These are phyloP conservation scores for Rhynchospora pubera DNA, from an alignment of 176 grass and related monocot genomes.

Conservation along the genomic window DNA sequence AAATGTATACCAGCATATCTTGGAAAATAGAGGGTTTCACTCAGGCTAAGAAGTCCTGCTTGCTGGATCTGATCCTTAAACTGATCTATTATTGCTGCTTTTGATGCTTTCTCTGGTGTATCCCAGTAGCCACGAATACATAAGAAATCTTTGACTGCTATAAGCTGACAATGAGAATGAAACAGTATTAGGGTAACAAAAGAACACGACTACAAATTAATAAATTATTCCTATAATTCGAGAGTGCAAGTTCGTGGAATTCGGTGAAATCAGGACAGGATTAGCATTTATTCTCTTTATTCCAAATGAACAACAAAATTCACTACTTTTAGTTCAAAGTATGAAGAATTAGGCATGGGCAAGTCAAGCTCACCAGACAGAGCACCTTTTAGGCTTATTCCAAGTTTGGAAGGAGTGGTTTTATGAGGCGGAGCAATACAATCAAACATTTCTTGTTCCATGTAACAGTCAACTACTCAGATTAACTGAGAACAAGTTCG, in stretches of 20 bases:
- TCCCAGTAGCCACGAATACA: conserved; percentile 89
- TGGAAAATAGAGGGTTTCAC: conserved; percentile 51
- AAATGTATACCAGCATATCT: conserved; percentile 40
- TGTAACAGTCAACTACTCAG: neutral
- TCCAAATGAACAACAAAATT: neutral
- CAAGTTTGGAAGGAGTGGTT: neutral
- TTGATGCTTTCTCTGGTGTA: conserved; percentile 50
- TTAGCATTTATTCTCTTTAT: neutral
- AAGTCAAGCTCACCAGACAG: neutral
- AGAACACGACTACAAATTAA: neutral
- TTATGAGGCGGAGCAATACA: neutral
- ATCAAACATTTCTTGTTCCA: neutral
- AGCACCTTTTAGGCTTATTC: too few species aligned
- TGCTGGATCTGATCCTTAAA: conserved; percentile 59
- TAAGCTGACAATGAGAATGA: conserved; percentile 41
- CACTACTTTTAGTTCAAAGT: neutral
- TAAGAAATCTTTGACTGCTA: conserved; percentile 43
- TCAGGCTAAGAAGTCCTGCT: conserved; percentile 46
- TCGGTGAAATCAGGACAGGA: neutral
- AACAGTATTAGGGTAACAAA: conserved; percentile 4
- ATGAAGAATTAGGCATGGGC: neutral
- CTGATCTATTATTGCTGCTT: conserved; percentile 48
- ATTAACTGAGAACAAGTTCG: neutral
- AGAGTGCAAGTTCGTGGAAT: neutral
- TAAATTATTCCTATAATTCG: neutral